phyloP scores from a whole-genome alignment of 768 basidiomycete species.

The Ephemerocybe angulata region DNA sequence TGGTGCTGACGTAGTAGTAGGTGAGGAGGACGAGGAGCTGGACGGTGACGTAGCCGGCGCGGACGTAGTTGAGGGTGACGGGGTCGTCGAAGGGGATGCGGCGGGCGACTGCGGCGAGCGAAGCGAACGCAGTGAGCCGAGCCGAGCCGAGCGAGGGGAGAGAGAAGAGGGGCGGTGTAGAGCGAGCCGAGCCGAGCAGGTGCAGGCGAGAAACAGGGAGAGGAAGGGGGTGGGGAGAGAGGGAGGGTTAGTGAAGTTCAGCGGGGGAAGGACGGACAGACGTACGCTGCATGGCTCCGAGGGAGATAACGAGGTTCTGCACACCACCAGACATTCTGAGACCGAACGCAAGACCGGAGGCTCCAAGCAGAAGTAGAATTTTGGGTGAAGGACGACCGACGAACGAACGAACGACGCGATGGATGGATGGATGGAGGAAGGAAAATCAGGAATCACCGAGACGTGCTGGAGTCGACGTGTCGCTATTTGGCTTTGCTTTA shows the following conservation, averaged over 20 bases:
- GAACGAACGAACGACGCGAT: no score
- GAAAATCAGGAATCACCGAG: no score
- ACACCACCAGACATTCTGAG: no score
- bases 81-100: slow-evolving; percentile 91
- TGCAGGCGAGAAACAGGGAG: background rate
- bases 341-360: no score
- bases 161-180: background rate
- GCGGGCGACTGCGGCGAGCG: slow-evolving; percentile 67
- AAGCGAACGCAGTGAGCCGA: background rate
- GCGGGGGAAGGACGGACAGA: background rate
- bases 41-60: slow-evolving; percentile 74
- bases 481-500: no score
- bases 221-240: background rate
- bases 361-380: no score
- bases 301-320: slow-evolving; percentile 82
- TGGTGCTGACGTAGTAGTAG: slow-evolving; percentile 76
- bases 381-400: no score
- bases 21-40: slow-evolving; percentile 68
- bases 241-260: background rate
- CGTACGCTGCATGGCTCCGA: slow-evolving; percentile 89
- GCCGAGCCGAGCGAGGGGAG: background rate
- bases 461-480: no score
- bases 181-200: background rate
- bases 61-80: slow-evolving; percentile 73
- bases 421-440: no score